Conservation (phyloP, 2,329 filamentous ascomycete genomes). For the Alternaria incomplexa region DNA sequence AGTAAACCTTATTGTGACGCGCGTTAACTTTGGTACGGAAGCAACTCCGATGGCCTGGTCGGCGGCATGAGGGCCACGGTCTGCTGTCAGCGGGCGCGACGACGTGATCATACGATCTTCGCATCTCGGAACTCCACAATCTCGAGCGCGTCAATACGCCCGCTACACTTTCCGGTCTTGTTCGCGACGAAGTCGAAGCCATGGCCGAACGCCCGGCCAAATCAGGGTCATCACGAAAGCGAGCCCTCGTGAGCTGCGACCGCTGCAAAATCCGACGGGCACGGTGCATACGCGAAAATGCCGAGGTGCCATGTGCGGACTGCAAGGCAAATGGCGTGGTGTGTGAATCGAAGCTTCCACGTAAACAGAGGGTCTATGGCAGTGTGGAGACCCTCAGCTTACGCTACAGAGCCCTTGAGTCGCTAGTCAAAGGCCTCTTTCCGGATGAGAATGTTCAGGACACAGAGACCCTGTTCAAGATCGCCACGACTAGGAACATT, state of each 20-base stretch:
- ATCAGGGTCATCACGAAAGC: conserved; percentile 30
- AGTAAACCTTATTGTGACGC: background rate
- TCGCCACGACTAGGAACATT: conserved; percentile 49
- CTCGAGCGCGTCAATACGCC: conserved; percentile 1
- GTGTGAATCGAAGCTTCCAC: conserved; percentile 53
- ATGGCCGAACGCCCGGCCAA: conserved; percentile 24
- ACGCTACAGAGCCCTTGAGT: conserved; percentile 52
- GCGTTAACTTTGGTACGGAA: conserved; percentile 8
- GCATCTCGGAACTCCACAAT: conserved; percentile 9
- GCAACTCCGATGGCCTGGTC: conserved; percentile 5
- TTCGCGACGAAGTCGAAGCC: background rate
- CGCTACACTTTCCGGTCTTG: background rate
- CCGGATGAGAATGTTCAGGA: conserved; percentile 49
- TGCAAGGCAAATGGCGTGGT: conserved; percentile 48
- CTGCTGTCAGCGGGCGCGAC: background rate
- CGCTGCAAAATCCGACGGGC: conserved; percentile 38
- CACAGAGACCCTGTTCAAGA: conserved; percentile 49
- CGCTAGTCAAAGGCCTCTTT: conserved; percentile 51
- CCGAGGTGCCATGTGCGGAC: conserved; percentile 46
- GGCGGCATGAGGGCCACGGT: conserved; percentile 1
- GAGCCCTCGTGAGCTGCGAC: conserved; percentile 41
- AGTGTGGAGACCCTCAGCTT: conserved; percentile 55
- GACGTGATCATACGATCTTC: background rate
- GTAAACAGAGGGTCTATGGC: conserved; percentile 55
- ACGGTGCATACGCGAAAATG: conserved; percentile 35